These are phyloP conservation scores for Elaeagnus macrophylla DNA, from an alignment of 306 rosid species.

Conservation along the genomic window DNA sequence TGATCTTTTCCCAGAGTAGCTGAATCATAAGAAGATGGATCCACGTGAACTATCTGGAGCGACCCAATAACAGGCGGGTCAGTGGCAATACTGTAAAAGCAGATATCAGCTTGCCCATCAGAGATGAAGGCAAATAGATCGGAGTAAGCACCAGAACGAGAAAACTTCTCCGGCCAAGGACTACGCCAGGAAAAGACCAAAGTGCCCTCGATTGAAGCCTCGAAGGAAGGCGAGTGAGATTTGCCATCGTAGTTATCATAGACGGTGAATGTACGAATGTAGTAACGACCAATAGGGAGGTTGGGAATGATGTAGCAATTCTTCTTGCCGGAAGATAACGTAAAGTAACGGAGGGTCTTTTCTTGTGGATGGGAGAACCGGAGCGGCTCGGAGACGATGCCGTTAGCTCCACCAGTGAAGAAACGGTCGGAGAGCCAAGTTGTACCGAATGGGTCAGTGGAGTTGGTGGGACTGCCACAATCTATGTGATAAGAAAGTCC, in stretches of 20 bases:
- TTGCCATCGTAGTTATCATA: conserved; percentile 95
- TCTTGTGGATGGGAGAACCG: conserved; percentile 52
- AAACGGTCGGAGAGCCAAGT: conserved; percentile 76
- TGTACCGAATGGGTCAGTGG: conserved; percentile 54
- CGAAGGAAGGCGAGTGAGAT: conserved; percentile 80
- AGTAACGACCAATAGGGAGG: conserved; percentile 52
- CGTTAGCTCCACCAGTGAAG: conserved; percentile 63
- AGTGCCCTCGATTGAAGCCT: conserved; percentile 66
- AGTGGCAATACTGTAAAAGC: conserved; percentile 86
- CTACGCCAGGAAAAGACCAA: conserved; percentile 84
- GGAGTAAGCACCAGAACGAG: conserved; percentile 75
- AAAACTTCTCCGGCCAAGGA: conserved; percentile 56
- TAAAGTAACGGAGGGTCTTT: conserved; percentile 84
- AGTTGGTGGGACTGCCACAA: conserved; percentile 56
- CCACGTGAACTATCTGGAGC: conserved; percentile 54
- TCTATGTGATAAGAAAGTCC: conserved; percentile 68
- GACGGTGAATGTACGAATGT: conserved; percentile 66
- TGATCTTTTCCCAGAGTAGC: conserved; percentile 14
- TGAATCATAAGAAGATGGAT: conserved; percentile 54
- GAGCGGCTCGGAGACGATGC: conserved; percentile 79
- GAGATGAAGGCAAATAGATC: conserved; percentile 52
- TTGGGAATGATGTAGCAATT: conserved; percentile 69
- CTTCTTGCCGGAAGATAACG: conserved; percentile 72
- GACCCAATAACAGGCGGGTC: conserved; percentile 82
- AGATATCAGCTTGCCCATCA: conserved; percentile 51